Evolutionary conservation across 176 grass and related monocot species (phyloP), one percentile per base, ranked within the genome.

Genomic region (Ensete ventricosum): DNA sequence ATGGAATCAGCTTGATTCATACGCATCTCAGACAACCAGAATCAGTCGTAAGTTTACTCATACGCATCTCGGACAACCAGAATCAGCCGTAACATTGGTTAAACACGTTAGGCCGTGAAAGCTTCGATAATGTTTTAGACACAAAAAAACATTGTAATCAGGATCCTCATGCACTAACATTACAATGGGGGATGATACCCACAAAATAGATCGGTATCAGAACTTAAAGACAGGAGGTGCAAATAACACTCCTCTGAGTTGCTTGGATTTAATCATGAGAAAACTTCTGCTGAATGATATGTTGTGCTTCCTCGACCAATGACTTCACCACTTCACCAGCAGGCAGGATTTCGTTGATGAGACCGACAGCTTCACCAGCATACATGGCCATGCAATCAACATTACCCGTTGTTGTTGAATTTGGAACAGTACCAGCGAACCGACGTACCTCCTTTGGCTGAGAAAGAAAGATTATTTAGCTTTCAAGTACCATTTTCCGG

Each of bases 311-410:
- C 58, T 82, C 72, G 16, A 94, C 78, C 23, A 98, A 59, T 73
- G 63, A 87, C 79, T 86, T 82, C 14, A 98, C 73, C 77, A 87
- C 95, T 85, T 85, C 84, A 43, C 70, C 72, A 76, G 90, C 90
- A 77, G 90, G 90, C 59, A 89, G 49, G 70, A 93, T 93, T 75
- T 86, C 88, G 1, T 52, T 93, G 77, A 98, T 89, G 55, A 98
- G 82, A 25, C 84, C 94, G 11, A 93, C 86, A 54, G 86, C 88
- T 76, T 91, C 80, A 73, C 94, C 90, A 7, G 84, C 85, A 82
- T 98, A 98, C 90, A 98, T 82, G 69, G 72, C 94, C 94, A 98
- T 89, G 82, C 82, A 85, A 53, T 89, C 22, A 13, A 98, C 52
- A 80, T 93, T 82, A 14, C 95, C 88, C 7, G 82, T 91, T 50